Conservation (phyloP, 1,284 basidiomycete species). For the Ceratobasidium sp. region DNA sequence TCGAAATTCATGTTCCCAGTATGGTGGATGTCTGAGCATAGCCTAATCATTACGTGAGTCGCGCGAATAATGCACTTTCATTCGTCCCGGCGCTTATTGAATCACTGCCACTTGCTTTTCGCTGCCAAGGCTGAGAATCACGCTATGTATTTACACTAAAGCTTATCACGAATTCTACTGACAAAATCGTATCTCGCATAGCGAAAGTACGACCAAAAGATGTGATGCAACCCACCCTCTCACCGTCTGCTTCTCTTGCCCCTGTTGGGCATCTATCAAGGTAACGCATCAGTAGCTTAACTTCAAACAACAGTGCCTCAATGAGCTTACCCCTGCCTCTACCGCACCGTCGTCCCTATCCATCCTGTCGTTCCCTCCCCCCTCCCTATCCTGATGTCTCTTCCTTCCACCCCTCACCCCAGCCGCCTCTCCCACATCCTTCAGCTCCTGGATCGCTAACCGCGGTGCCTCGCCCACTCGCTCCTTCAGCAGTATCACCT, state of each 20-base stretch:
- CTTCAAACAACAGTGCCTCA: not conserved
- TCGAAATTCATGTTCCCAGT: no score
- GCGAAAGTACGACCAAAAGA: no score
- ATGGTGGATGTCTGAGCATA: no score
- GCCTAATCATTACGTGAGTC: no score
- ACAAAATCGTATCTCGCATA: no score
- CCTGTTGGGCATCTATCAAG: constrained; percentile 10
- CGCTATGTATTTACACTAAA: no score
- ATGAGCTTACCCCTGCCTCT: constrained; percentile 71
- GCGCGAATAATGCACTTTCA: no score
- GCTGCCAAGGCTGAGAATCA: no score
- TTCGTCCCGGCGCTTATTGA: no score
- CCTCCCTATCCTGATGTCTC: constrained; percentile 66
- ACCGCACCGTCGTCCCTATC: constrained; percentile 89
- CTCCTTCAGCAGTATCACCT: constrained; percentile 88
- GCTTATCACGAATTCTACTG: no score
- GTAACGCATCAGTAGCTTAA: not conserved
- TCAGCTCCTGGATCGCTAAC: constrained; percentile 82
- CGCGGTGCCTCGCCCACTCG: constrained; percentile 90
- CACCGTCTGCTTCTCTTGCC: constrained; percentile 19
- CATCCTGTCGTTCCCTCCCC: constrained; percentile 67
- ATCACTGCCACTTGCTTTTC: no score
- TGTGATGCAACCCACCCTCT: constrained; percentile 42
- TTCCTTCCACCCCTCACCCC: constrained; percentile 62
- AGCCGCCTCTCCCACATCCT: constrained; percentile 65